Evolutionary conservation across 1,284 basidiomycete species (phyloP).

Genomic region (Tremellales sp.): DNA sequence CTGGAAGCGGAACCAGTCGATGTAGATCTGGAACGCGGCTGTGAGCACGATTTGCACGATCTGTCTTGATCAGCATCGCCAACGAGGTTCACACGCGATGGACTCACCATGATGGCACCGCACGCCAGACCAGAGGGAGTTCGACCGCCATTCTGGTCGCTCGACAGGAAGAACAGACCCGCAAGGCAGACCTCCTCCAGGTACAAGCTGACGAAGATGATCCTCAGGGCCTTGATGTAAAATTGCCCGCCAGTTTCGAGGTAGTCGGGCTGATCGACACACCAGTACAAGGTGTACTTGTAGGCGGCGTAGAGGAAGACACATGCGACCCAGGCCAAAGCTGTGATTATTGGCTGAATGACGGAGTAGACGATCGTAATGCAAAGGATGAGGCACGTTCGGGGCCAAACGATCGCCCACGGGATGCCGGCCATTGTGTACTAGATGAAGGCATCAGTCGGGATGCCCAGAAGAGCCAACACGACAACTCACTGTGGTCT

Average conservation of each 20-base stretch:
- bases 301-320: slow-evolving; percentile 43
- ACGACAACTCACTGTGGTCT: slow-evolving; percentile 25
- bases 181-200: slow-evolving; percentile 44
- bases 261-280: slow-evolving; percentile 43
- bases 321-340: slow-evolving; percentile 39
- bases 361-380: slow-evolving; percentile 48
- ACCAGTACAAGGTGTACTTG: slow-evolving; percentile 49
- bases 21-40: slow-evolving; percentile 41
- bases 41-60: slow-evolving; percentile 32
- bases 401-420: slow-evolving; percentile 42
- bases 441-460: slow-evolving; percentile 8
- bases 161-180: slow-evolving; percentile 46
- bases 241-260: slow-evolving; percentile 48
- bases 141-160: slow-evolving; percentile 27
- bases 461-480: neutral
- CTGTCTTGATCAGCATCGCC: slow-evolving; percentile 7
- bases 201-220: slow-evolving; percentile 47
- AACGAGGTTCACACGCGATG: neutral
- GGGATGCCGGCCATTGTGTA: slow-evolving; percentile 37
- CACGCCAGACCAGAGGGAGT: slow-evolving; percentile 40
- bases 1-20: slow-evolving; percentile 43
- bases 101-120: slow-evolving; percentile 43
- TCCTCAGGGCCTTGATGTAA: slow-evolving; percentile 47
- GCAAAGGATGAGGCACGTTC: slow-evolving; percentile 38
- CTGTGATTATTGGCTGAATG: slow-evolving; percentile 47